Percentiles rank a stretch among this genome's conserved stretches.
These are phyloP conservation scores for Dictyostelium brefeldianum DNA, from an alignment of 78 protist genomes.

Conservation along the genomic window DNA sequence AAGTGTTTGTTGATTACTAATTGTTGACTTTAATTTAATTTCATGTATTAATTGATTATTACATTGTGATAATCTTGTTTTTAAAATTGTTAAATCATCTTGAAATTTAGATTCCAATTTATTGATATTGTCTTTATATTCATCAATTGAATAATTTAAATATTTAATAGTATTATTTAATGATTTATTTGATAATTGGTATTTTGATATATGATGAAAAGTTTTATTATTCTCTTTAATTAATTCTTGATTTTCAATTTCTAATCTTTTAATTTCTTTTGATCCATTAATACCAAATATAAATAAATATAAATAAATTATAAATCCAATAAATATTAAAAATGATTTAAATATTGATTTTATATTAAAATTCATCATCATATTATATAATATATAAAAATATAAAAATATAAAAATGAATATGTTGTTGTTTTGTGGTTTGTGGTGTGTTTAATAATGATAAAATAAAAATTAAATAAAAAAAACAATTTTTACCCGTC, in stretches of 20 bases:
- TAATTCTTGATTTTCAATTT: neutral
- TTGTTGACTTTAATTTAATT: neutral
- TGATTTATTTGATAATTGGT: neutral
- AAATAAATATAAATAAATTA: conserved; percentile 2
- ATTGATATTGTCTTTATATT: neutral
- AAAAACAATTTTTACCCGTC: too few relatives aligned
- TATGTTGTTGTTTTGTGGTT: too few relatives aligned
- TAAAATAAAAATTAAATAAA: too few relatives aligned
- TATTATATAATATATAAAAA: too few relatives aligned
- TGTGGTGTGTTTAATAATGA: too few relatives aligned
- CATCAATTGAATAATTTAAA: neutral
- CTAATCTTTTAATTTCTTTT: neutral
- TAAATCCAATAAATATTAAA: neutral
- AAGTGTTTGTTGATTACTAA: too few relatives aligned
- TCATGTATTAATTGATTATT: neutral
- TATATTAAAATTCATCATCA: neutral
- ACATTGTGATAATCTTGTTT: neutral
- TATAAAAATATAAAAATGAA: too few relatives aligned
- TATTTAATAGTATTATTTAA: neutral
- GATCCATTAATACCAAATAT: neutral
- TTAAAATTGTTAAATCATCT: neutral
- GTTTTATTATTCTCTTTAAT: neutral
- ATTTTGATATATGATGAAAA: neutral
- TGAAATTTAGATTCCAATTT: neutral
- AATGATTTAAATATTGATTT: neutral